These are phyloP conservation scores for Epichloe elymi DNA, from an alignment of 2,329 filamentous ascomycete species.

Conservation along the genomic window DNA sequence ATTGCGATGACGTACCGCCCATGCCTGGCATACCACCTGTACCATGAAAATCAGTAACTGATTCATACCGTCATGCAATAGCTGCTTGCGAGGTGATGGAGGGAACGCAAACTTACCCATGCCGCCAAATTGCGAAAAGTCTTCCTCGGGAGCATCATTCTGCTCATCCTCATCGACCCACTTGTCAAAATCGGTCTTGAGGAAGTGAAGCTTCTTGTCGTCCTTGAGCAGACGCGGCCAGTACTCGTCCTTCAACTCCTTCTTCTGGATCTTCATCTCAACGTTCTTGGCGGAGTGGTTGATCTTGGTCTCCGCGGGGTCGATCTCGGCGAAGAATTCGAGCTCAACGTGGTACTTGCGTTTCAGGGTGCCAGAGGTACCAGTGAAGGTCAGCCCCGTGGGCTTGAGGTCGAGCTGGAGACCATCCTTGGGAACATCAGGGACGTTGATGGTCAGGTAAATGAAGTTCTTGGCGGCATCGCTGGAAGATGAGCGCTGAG, in stretches of 20 bases:
- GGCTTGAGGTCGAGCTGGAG: constrained; percentile 76
- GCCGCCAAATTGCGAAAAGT: constrained; percentile 54
- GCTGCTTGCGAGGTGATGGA: not conserved
- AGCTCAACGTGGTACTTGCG: constrained; percentile 75
- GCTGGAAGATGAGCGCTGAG: constrained; percentile 75
- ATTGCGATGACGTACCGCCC: constrained; percentile 26
- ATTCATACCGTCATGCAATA: no score
- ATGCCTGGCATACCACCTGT: constrained; percentile 43
- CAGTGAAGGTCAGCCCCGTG: constrained; percentile 65
- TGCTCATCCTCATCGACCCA: constrained; percentile 99
- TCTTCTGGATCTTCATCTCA: constrained; percentile 89
- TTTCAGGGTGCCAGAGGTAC: constrained; percentile 73
- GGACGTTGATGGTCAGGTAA: constrained; percentile 81
- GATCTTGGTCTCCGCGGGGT: constrained; percentile 68
- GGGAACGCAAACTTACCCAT: constrained; percentile 39
- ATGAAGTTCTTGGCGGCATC: constrained; percentile 86
- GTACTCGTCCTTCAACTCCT: constrained; percentile 86
- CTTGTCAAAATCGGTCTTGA: constrained; percentile 99
- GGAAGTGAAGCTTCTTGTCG: constrained; percentile 76
- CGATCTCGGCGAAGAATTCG: constrained; percentile 84
- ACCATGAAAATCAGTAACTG: not conserved
- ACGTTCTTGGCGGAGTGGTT: constrained; percentile 82
- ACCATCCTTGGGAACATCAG: constrained; percentile 65
- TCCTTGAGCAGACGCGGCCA: constrained; percentile 95
- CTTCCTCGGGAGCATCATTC: constrained; percentile 75